A percentile compares a stretch with the other conserved stretches of the same genome.
These are phyloP conservation scores for Euclidium syriacum DNA, from an alignment of 345 rosid genomes.

Conservation along the genomic window DNA sequence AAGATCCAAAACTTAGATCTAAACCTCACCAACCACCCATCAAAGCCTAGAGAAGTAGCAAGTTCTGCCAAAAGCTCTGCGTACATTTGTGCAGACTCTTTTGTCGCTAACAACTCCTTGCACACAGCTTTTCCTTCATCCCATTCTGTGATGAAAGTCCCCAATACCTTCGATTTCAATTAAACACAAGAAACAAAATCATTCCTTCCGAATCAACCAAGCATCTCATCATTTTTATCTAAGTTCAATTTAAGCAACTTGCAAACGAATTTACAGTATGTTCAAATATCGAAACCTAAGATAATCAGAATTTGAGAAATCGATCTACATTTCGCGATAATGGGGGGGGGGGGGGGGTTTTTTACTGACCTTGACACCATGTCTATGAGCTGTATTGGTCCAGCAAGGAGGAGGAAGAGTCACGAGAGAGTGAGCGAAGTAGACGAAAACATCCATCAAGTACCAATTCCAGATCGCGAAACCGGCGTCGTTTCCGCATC, in stretches of 20 bases:
- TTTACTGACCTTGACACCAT: slow-evolving; percentile 66
- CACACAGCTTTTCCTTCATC: slow-evolving; percentile 52
- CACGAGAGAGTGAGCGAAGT: slow-evolving; percentile 66
- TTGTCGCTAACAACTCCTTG: slow-evolving; percentile 49
- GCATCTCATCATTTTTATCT: too few species aligned
- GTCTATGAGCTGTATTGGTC: slow-evolving; percentile 84
- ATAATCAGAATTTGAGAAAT: too few species aligned
- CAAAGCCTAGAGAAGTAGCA: slow-evolving; percentile 57
- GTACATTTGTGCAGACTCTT: slow-evolving; percentile 53
- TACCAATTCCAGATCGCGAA: slow-evolving; percentile 83
- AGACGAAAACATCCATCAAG: slow-evolving; percentile 79
- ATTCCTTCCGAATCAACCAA: too few species aligned
- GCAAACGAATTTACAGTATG: too few species aligned
- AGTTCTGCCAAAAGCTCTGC: slow-evolving; percentile 61
- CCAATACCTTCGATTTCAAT: slow-evolving; percentile 51
- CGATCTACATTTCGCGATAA: background rate
- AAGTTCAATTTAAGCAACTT: too few species aligned
- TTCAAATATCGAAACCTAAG: too few species aligned
- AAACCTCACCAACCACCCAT: slow-evolving; percentile 67
- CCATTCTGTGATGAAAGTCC: slow-evolving; percentile 83
- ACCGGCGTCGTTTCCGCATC: slow-evolving; percentile 51
- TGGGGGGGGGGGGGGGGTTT: too few species aligned
- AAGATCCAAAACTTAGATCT: too few species aligned
- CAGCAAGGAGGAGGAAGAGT: slow-evolving; percentile 90
- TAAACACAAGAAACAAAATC: too few species aligned